Evolutionary conservation across 306 rosid species (phyloP).

Genomic region (Prunus dulcis): DNA sequence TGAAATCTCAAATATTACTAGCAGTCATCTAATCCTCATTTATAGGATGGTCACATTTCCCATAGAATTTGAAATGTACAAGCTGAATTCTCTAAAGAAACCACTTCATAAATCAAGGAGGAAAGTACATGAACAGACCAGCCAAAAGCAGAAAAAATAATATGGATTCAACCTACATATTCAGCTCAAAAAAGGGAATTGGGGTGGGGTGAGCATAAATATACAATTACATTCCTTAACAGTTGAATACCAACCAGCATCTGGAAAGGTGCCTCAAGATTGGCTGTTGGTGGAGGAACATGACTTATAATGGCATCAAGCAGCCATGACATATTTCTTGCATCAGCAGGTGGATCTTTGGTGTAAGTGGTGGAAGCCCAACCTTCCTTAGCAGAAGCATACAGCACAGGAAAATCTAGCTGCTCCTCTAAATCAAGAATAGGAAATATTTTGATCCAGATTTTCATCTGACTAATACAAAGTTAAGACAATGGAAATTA

Average conservation of each 20-base stretch:
- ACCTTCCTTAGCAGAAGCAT: constrained; percentile 99
- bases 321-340: constrained; percentile 78
- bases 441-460: constrained; percentile 13
- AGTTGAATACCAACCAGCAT: constrained; percentile 84
- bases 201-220: background rate
- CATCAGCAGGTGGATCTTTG: constrained; percentile 83
- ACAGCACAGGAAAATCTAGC: constrained; percentile 94
- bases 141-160: background rate
- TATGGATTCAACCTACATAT: background rate
- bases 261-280: constrained; percentile 71
- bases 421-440: constrained; percentile 71
- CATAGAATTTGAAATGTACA: background rate
- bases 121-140: background rate
- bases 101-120: background rate
- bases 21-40: too few relatives aligned
- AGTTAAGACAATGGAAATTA: background rate
- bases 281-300: constrained; percentile 74
- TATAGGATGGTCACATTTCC: too few relatives aligned
- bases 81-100: background rate
- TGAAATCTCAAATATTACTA: too few relatives aligned
- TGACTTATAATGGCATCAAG: constrained; percentile 77
- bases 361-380: constrained; percentile 87
- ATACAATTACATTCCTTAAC: background rate
- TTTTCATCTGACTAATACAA: constrained; percentile 1
- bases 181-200: background rate